A percentile compares a stretch with the other conserved stretches of the same genome.
Evolutionary conservation across 352 stramenopile species (phyloP).

Genomic region (Phytophthora colocasiae): DNA sequence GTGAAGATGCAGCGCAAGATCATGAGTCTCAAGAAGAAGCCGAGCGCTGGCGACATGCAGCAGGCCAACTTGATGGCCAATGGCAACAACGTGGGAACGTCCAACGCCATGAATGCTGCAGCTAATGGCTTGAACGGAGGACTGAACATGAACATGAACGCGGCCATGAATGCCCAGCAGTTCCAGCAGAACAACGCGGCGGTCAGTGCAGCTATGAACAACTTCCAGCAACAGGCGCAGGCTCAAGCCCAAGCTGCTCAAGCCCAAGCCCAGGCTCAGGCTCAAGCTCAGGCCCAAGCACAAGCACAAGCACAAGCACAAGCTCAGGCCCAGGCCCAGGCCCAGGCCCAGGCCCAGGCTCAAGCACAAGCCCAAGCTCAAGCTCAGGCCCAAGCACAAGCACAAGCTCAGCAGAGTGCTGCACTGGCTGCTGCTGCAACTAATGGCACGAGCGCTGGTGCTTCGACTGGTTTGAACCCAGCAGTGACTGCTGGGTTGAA

Average conservation of each 20-base stretch:
- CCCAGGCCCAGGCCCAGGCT: conserved; percentile 25
- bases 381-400: conserved; percentile 29
- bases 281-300: conserved; percentile 43
- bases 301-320: conserved; percentile 39
- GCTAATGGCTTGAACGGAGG: conserved; percentile 36
- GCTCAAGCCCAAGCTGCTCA: conserved; percentile 40
- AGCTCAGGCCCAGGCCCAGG: conserved; percentile 35
- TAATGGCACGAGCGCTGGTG: conserved; percentile 25
- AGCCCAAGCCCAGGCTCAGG: conserved; percentile 39
- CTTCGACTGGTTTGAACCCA: conserved; percentile 39
- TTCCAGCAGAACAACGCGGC: conserved; percentile 48
- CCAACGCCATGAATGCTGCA: conserved; percentile 37
- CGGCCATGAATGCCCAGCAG: conserved; percentile 44
- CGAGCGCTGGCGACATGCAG: conserved; percentile 44
- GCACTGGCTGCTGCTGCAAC: conserved; percentile 30
- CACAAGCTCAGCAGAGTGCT: conserved; percentile 20
- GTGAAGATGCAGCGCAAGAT: conserved; percentile 89
- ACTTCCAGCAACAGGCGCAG: conserved; percentile 61
- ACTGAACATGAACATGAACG: conserved; percentile 54
- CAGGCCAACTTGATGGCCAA: conserved; percentile 42
- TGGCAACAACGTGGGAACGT: conserved; percentile 35
- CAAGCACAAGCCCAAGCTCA: conserved; percentile 35
- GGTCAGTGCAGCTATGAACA: conserved; percentile 59
- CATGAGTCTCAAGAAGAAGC: conserved; percentile 79
- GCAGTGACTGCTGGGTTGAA: conserved; percentile 38